Evolutionary conservation across 2,329 filamentous ascomycete species (phyloP).

Genomic region (Penicillium sp.): DNA sequence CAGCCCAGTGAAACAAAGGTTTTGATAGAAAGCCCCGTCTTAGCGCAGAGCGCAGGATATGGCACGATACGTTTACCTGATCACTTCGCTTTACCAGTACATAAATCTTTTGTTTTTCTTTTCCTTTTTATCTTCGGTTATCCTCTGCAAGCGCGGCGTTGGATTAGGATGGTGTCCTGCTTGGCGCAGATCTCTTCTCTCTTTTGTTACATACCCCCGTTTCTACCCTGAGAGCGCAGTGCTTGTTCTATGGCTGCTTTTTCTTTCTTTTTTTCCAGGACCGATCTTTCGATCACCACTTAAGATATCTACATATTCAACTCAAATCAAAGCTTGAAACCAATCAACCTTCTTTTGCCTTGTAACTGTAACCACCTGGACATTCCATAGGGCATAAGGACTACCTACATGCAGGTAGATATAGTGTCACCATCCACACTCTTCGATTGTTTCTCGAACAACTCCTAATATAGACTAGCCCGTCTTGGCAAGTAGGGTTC

Average conservation of each 20-base stretch:
- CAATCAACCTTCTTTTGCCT: too few species aligned
- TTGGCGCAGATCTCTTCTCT: slow-evolving; percentile 11
- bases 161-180: slow-evolving; percentile 16
- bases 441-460: not conserved
- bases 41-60: slow-evolving; percentile 15
- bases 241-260: not conserved
- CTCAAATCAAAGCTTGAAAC: not conserved
- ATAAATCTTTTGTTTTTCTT: slow-evolving; percentile 5
- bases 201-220: slow-evolving; percentile 14
- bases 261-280: slow-evolving; percentile 2
- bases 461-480: not conserved
- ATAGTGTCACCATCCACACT: not conserved
- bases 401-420: too few species aligned
- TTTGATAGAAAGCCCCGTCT: not conserved
- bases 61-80: not conserved
- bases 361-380: not conserved
- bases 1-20: slow-evolving; percentile 8
- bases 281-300: slow-evolving; percentile 1
- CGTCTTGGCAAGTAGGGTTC: too few species aligned
- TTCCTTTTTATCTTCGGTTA: not conserved
- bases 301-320: slow-evolving; percentile 9
- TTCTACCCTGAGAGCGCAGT: not conserved
- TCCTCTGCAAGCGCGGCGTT: slow-evolving; percentile 22
- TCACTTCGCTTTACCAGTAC: slow-evolving; percentile 6
- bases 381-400: not conserved